Evolutionary conservation across 2,329 filamentous ascomycete species (phyloP).

Genomic region (Pseudocercospora crystallina): DNA sequence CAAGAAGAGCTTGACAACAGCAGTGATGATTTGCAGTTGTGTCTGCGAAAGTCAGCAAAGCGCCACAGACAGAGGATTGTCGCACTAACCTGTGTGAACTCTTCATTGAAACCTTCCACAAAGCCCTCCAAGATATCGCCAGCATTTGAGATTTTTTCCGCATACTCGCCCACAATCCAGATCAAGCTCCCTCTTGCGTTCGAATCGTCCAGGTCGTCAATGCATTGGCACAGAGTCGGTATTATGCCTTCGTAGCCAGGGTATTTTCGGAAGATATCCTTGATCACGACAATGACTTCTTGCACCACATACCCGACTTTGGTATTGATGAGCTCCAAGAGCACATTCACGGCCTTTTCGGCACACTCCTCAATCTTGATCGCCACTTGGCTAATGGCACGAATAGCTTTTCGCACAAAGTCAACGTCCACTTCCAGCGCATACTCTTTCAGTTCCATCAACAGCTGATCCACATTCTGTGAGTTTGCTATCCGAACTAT

Average conservation of each 20-base stretch:
- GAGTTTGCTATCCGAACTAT: constrained; percentile 99
- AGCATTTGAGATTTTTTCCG: constrained; percentile 99
- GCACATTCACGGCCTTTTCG: constrained; percentile 90
- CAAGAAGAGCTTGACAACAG: constrained; percentile 94
- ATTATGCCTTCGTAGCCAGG: constrained; percentile 98
- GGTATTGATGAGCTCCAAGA: constrained; percentile 90
- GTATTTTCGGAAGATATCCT: constrained; percentile 96
- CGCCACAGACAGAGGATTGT: neutral
- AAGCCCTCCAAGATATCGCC: constrained; percentile 89
- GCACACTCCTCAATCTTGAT: constrained; percentile 97
- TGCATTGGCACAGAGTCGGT: constrained; percentile 90
- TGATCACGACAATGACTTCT: constrained; percentile 97
- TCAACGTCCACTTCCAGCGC: constrained; percentile 99
- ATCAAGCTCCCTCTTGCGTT: constrained; percentile 87
- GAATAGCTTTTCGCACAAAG: constrained; percentile 89
- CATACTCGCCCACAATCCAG: constrained; percentile 99
- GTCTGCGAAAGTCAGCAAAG: constrained; percentile 58
- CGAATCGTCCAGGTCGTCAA: constrained; percentile 94
- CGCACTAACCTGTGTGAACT: constrained; percentile 79
- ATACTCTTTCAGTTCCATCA: constrained; percentile 95
- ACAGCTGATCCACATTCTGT: constrained; percentile 88
- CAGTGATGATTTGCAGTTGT: constrained; percentile 96
- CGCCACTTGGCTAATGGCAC: constrained; percentile 94
- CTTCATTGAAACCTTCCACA: constrained; percentile 91
- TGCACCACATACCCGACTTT: constrained; percentile 99